Conservation (phyloP, 495 filamentous ascomycete species). For the Emericellopsis terricola region DNA sequence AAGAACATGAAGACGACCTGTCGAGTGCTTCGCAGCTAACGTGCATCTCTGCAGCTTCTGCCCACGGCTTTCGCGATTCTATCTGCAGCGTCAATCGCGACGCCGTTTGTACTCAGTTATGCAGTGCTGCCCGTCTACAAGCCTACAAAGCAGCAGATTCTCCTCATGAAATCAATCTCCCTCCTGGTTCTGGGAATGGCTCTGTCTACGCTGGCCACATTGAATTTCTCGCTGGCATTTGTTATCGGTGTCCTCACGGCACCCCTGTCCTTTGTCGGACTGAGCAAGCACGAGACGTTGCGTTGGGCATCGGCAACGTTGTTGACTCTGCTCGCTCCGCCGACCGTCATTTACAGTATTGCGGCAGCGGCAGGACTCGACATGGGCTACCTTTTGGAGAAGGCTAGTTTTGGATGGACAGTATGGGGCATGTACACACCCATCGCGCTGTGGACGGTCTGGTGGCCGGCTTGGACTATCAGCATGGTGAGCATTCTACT, state of each 20-base stretch:
- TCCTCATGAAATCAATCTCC: constrained; percentile 76
- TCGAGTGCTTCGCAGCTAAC: no score
- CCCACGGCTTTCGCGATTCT: constrained; percentile 37
- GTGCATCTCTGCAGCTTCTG: constrained; percentile 16
- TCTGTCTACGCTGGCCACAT: constrained; percentile 79
- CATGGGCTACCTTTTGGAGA: constrained; percentile 40
- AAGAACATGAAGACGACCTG: no score
- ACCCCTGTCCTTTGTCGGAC: constrained; percentile 56
- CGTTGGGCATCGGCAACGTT: constrained; percentile 12
- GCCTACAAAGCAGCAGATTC: constrained; percentile 50
- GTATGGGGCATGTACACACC: constrained; percentile 83
- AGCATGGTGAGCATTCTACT: not conserved
- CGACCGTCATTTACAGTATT: constrained; percentile 36
- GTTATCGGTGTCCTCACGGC: constrained; percentile 61
- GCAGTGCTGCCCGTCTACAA: constrained; percentile 25
- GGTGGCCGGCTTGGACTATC: constrained; percentile 88
- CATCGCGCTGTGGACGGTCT: constrained; percentile 89
- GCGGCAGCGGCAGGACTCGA: constrained; percentile 31
- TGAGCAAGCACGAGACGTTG: constrained; percentile 19
- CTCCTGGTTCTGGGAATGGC: constrained; percentile 80
- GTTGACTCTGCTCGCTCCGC: constrained; percentile 45
- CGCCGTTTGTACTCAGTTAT: constrained; percentile 39
- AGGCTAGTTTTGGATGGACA: constrained; percentile 79
- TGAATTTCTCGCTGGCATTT: constrained; percentile 89
- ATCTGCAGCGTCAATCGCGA: constrained; percentile 32